Conservation (phyloP, 768 basidiomycete species). For the Lyophyllum atratum region DNA sequence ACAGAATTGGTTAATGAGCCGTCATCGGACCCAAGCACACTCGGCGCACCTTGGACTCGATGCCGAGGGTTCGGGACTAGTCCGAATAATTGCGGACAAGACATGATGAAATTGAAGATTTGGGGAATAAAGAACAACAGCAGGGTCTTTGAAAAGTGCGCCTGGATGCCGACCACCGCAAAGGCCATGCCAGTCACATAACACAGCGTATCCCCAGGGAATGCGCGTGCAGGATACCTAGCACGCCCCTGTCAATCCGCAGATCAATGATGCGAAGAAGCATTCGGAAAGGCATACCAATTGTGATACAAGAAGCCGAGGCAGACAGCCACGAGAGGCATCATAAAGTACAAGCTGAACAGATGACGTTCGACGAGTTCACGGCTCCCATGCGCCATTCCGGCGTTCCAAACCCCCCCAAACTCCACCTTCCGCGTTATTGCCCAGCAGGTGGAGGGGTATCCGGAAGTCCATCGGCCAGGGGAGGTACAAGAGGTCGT, state of each 20-base stretch:
- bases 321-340: conserved; percentile 91
- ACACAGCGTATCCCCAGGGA: conserved; percentile 96
- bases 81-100: conserved; percentile 93
- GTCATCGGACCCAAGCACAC: neutral
- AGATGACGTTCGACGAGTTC: conserved; percentile 91
- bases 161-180: conserved; percentile 95
- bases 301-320: conserved; percentile 93
- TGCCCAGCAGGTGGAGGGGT: conserved; percentile 70
- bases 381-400: conserved; percentile 82
- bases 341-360: conserved; percentile 97
- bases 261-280: neutral
- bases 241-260: no score
- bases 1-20: neutral
- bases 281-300: conserved; percentile 57
- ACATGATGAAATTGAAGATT: conserved; percentile 95
- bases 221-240: conserved; percentile 95
- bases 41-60: conserved; percentile 79
- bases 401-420: conserved; percentile 80
- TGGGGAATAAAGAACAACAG: conserved; percentile 97
- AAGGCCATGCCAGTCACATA: conserved; percentile 99
- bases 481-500: conserved; percentile 94
- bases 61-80: conserved; percentile 94
- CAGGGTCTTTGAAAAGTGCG: conserved; percentile 96
- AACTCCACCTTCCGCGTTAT: conserved; percentile 66
- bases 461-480: conserved; percentile 77